These are phyloP conservation scores for Jatropha multifida DNA, from an alignment of 441 rosid species.

Conservation along the genomic window DNA sequence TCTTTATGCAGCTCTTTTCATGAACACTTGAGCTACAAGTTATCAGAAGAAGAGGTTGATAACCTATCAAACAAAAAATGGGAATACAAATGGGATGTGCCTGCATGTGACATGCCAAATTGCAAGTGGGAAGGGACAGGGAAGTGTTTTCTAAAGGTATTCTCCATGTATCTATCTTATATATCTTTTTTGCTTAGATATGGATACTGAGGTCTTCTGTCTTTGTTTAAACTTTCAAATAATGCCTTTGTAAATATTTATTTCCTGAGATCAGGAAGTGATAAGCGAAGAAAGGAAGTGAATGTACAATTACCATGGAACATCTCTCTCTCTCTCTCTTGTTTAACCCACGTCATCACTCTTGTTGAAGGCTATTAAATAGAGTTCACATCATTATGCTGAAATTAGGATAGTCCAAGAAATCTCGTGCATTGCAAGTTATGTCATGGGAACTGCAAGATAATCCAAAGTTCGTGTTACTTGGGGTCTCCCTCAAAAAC, in stretches of 20 bases:
- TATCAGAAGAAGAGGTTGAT: slow-evolving; percentile 61
- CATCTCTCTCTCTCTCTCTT: background rate
- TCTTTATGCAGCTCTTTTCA: slow-evolving; percentile 58
- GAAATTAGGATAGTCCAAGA: background rate
- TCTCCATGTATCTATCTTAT: background rate
- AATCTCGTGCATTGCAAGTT: background rate
- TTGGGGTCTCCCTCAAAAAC: background rate
- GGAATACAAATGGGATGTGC: slow-evolving; percentile 75
- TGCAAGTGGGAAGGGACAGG: slow-evolving; percentile 82
- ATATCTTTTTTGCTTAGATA: background rate
- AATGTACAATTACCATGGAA: background rate
- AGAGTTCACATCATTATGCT: background rate
- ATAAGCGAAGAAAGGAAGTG: background rate
- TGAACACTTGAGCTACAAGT: slow-evolving; percentile 55
- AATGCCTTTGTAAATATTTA: background rate
- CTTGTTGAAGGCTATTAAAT: background rate
- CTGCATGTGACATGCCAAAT: slow-evolving; percentile 57
- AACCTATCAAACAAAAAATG: slow-evolving; percentile 50
- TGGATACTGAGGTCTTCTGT: background rate
- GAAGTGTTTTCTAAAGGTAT: slow-evolving; percentile 58
- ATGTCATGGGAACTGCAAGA: background rate
- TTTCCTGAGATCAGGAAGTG: background rate
- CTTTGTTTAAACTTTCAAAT: background rate
- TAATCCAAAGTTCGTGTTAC: background rate
- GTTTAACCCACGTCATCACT: background rate